Evolutionary conservation across 2,329 filamentous ascomycete species (phyloP).

Genomic region (Penicillium sp.): DNA sequence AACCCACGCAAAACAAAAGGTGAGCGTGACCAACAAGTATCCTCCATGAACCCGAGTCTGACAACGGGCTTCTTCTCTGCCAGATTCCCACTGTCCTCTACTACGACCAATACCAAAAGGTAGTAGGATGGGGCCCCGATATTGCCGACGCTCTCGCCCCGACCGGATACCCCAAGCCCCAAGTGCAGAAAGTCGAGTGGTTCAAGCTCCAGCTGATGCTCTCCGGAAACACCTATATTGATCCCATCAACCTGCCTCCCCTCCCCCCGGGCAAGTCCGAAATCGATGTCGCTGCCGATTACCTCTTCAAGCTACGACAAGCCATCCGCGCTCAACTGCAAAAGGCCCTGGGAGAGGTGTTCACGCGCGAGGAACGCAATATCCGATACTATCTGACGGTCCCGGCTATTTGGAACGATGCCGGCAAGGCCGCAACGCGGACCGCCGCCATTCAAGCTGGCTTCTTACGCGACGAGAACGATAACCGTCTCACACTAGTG

Average conservation of each 20-base stretch:
- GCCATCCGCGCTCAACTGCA: constrained; percentile 94
- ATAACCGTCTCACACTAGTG: constrained; percentile 90
- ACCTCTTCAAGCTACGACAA: constrained; percentile 95
- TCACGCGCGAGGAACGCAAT: constrained; percentile 96
- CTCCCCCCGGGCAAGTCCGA: constrained; percentile 97
- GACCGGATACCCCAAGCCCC: constrained; percentile 94
- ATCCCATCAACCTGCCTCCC: constrained; percentile 96
- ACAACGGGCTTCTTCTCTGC: background rate
- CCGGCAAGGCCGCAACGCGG: constrained; percentile 93
- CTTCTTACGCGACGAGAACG: constrained; percentile 94
- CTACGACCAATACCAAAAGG: constrained; percentile 99
- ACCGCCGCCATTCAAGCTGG: constrained; percentile 95
- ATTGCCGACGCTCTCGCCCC: constrained; percentile 95
- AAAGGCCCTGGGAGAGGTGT: constrained; percentile 95
- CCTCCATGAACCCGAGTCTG: background rate
- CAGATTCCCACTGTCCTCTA: constrained; percentile 97
- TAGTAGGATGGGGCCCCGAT: constrained; percentile 98
- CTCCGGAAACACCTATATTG: constrained; percentile 97
- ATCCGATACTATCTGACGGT: constrained; percentile 97
- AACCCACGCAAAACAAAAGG: constrained; percentile 98
- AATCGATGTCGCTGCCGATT: constrained; percentile 98
- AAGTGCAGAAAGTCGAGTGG: constrained; percentile 99
- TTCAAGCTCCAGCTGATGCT: constrained; percentile 99
- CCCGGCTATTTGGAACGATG: constrained; percentile 99
- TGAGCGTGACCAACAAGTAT: constrained; percentile 37